phyloP scores from a whole-genome alignment of 2,329 filamentous ascomycete species.

The Penicillium sp. region DNA sequence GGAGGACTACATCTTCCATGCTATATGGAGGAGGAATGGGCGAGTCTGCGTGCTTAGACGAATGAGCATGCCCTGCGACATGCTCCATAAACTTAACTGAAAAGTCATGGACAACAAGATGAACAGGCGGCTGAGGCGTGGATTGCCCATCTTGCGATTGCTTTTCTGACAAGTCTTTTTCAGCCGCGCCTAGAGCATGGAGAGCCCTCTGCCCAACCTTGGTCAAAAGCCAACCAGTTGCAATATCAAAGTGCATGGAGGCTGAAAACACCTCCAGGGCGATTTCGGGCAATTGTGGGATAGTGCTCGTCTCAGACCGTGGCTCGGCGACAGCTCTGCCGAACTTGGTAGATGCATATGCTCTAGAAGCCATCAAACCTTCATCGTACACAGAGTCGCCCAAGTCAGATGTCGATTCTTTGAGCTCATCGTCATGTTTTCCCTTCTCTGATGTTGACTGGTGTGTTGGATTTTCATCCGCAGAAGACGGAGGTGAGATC shows the following conservation, averaged over 20 bases:
- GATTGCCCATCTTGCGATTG: constrained; percentile 6
- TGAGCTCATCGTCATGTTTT: constrained; percentile 19
- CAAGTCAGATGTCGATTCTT: constrained; percentile 23
- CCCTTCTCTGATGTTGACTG: constrained; percentile 12
- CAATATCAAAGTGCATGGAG: constrained; percentile 41
- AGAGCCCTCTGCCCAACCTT: constrained; percentile 39
- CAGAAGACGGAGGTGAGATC: constrained; percentile 32
- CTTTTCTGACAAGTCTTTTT: constrained; percentile 10
- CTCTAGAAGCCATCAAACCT: constrained; percentile 27
- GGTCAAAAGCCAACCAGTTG: constrained; percentile 43
- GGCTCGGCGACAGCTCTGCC: constrained; percentile 13
- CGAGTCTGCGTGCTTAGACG: constrained; percentile 11
- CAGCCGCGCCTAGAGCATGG: constrained; percentile 18
- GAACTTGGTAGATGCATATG: constrained; percentile 22
- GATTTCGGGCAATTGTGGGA: constrained; percentile 18
- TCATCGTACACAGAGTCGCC: constrained; percentile 25
- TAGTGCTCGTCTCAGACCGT: constrained; percentile 1
- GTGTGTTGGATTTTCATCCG: constrained; percentile 9
- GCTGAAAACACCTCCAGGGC: constrained; percentile 35
- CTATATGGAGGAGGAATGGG: constrained; percentile 21
- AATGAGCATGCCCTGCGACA: constrained; percentile 33
- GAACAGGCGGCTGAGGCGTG: constrained; percentile 18
- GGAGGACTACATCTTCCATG: constrained; percentile 38
- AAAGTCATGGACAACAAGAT: constrained; percentile 30
- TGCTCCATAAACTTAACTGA: constrained; percentile 43